These are phyloP conservation scores for Ormosia semicastrata DNA, from an alignment of 306 rosid genomes.

Conservation along the genomic window DNA sequence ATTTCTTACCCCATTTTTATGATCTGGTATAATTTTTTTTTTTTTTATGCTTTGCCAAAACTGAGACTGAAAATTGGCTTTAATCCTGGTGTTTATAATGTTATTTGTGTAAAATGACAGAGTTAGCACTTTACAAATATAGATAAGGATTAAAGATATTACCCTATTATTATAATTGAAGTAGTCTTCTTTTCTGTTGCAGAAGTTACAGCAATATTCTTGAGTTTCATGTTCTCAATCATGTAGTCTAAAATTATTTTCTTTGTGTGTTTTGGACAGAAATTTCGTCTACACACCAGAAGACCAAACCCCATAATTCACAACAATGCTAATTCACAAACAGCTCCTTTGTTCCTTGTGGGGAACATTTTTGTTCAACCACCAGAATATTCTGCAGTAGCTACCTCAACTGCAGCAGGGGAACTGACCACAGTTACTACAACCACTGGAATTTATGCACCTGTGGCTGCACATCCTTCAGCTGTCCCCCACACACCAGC, in stretches of 20 bases:
- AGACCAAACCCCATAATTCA: constrained; percentile 58
- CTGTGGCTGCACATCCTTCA: constrained; percentile 56
- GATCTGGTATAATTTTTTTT: neutral
- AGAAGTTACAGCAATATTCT: neutral
- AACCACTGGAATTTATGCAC: constrained; percentile 54
- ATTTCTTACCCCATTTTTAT: neutral
- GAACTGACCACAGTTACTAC: constrained; percentile 40
- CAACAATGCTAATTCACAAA: constrained; percentile 44
- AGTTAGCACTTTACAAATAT: neutral
- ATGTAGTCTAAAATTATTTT: neutral
- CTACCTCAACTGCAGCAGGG: constrained; percentile 44
- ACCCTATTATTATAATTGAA: neutral
- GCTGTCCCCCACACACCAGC: constrained; percentile 24
- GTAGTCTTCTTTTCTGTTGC: neutral
- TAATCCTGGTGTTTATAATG: neutral
- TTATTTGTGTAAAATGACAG: neutral
- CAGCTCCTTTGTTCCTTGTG: constrained; percentile 67
- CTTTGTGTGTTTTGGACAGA: constrained; percentile 39
- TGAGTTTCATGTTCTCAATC: neutral
- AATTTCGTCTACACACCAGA: constrained; percentile 79
- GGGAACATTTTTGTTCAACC: constrained; percentile 89
- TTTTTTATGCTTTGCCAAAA: neutral
- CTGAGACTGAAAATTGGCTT: neutral
- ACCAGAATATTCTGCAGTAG: constrained; percentile 50
- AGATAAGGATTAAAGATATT: neutral